Evolutionary conservation across 371 early-diverging fungal genomes (phyloP), one percentile per base, ranked within the genome.

Genomic region (Mucor piriformis): DNA sequence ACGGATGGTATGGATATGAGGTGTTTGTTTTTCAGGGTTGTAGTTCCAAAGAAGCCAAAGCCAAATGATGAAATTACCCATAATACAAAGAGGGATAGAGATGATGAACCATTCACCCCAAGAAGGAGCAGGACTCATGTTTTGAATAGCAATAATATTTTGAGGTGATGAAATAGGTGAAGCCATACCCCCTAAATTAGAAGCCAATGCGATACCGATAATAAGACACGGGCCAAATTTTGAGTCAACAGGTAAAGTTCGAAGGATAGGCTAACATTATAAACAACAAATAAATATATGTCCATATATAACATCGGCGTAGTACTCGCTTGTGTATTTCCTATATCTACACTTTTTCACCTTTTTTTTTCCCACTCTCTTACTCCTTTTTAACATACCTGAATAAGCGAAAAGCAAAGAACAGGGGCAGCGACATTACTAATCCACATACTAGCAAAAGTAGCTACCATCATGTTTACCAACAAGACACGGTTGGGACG

Each of bases 381-480:
- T n/a, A 38, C 20, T n/a, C 13, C 20, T 38, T 49, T 29, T 40
- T 21, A 37, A 25, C 40, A 38, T 69, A 88, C 91, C 77, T 88
- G 87, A 51, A 96, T 92, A 59, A 98, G 73, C 25, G 95, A 94
- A 64, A 96, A 95, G 76, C 98, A 98, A 21, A 98, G 82, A 10
- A 97, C 96, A 13, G 98, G 98, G 0, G 98, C 96, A 4, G 98
- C 98, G 4, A 98, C 98, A 66, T 98, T 98, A 51, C 88, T 88
- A 65, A 97, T 96, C 96, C 95, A 96, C 96, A 96, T 96, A 76
- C 92, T 92, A 3, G 93, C 90, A 66, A 98, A 82, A 1, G 96
- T 94, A 16, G 95, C 94, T 2, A 98, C 95, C 49, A 95, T 75
- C 96, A 98, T 97, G 59, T 91, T 93, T 24, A 94, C 92, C 33